phyloP scores from a whole-genome alignment of 2,329 filamentous ascomycete species.

The Fonsecaea multimorphosa region DNA sequence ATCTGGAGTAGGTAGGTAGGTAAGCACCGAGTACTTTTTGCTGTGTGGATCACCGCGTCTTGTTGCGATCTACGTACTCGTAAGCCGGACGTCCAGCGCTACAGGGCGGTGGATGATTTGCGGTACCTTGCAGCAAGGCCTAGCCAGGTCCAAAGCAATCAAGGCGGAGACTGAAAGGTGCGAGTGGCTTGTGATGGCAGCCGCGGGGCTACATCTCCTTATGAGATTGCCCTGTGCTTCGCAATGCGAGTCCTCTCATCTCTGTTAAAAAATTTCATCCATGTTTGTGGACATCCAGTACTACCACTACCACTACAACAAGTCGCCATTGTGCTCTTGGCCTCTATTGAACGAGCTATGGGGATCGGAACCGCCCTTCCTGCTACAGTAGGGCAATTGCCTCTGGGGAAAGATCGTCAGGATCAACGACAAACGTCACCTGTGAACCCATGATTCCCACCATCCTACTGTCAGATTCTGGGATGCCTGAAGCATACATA shows the following conservation, averaged over 20 bases:
- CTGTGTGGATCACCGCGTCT: too few relatives aligned
- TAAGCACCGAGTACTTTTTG: too few relatives aligned
- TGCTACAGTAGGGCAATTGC: neutral
- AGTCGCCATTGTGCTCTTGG: neutral
- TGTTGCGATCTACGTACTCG: neutral
- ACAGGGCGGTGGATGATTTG: neutral
- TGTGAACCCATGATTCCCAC: neutral
- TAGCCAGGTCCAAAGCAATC: neutral
- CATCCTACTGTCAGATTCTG: slow-evolving; percentile 2
- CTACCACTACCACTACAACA: neutral
- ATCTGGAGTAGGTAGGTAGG: too few relatives aligned
- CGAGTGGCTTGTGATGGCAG: neutral
- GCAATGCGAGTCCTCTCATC: too few relatives aligned
- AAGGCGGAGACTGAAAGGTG: too few relatives aligned
- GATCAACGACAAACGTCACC: neutral
- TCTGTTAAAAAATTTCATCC: neutral
- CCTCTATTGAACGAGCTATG: neutral
- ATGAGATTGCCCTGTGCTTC: neutral
- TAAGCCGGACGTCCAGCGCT: neutral
- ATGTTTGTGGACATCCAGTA: neutral
- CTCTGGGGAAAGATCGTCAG: slow-evolving; percentile 1
- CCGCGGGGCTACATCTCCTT: slow-evolving; percentile 1
- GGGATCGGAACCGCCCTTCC: too few relatives aligned
- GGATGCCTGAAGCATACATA: too few relatives aligned
- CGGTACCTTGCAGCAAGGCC: neutral